phyloP scores from a whole-genome alignment of 176 grass and related monocot genomes.

The Cenchrus americanus region DNA sequence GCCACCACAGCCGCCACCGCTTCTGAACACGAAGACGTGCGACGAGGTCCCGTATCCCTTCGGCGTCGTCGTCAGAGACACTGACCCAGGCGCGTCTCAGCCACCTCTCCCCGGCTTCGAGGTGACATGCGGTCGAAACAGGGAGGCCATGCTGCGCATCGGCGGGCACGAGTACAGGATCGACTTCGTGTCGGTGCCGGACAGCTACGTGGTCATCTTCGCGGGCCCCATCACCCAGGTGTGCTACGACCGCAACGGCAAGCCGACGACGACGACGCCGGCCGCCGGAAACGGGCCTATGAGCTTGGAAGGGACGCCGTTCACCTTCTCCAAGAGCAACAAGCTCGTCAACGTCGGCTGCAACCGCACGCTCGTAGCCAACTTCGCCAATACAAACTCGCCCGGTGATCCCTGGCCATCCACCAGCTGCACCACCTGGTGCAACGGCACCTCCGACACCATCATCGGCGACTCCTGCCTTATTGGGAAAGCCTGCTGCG shows the following conservation, averaged over 20 bases:
- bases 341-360: slow-evolving; percentile 34
- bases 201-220: slow-evolving; percentile 2
- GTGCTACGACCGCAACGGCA: slow-evolving; percentile 35
- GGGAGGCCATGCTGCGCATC: slow-evolving; percentile 28
- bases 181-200: not conserved
- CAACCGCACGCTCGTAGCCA: not conserved
- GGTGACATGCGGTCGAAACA: slow-evolving; percentile 12
- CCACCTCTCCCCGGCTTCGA: not conserved
- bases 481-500: slow-evolving; percentile 29
- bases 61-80: not conserved
- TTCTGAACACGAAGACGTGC: not conserved
- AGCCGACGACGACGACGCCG: not conserved
- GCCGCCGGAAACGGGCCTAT: not conserved
- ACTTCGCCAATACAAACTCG: not conserved
- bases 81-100: fast-evolving
- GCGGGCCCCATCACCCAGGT: slow-evolving; percentile 13
- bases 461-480: not conserved
- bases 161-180: not conserved
- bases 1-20: not conserved
- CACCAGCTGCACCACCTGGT: not conserved
- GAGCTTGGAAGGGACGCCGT: slow-evolving; percentile 21
- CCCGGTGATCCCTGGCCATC: fast-evolving
- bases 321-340: slow-evolving; percentile 41
- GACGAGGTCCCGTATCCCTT: not conserved
- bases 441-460: not conserved